Evolutionary conservation across 768 basidiomycete genomes (phyloP).

Genomic region (Peribolospora baueri): DNA sequence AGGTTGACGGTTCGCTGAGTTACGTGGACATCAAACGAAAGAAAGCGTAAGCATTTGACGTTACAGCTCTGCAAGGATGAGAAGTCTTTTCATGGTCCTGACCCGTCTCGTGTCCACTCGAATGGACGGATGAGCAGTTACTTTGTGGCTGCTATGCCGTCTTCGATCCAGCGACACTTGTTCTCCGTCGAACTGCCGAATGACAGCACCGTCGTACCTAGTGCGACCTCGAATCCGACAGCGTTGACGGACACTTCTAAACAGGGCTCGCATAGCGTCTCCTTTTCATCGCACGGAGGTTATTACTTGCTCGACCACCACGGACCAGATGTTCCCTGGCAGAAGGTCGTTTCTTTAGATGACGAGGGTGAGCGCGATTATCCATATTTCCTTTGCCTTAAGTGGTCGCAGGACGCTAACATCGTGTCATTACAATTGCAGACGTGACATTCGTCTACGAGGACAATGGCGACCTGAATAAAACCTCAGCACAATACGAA

Average conservation of each 20-base stretch:
- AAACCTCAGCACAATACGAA: conserved; percentile 42
- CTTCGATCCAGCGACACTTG: conserved; percentile 57
- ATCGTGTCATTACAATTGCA: conserved; percentile 1
- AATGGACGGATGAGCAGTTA: conserved; percentile 31
- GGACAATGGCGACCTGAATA: conserved; percentile 41
- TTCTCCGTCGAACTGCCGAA: conserved; percentile 52
- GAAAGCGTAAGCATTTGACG: conserved; percentile 35
- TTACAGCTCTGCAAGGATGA: too few relatives aligned
- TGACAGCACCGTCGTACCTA: neutral
- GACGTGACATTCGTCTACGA: conserved; percentile 40
- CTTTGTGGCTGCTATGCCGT: conserved; percentile 62
- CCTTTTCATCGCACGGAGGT: conserved; percentile 63
- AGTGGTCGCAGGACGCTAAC: neutral
- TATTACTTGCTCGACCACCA: conserved; percentile 59
- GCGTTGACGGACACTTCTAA: conserved; percentile 17
- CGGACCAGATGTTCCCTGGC: conserved; percentile 70
- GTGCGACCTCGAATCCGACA: conserved; percentile 7
- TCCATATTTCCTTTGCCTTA: neutral
- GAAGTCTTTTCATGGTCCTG: neutral
- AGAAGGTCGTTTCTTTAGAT: conserved; percentile 41
- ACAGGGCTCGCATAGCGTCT: conserved; percentile 36
- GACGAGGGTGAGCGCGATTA: conserved; percentile 23
- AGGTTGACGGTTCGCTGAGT: conserved; percentile 50
- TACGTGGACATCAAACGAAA: conserved; percentile 44
- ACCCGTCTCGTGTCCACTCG: neutral